Evolutionary conservation across 169 alveolate species (phyloP), one percentile per base, ranked within the genome.

Genomic region (Eimeria maxima): DNA sequence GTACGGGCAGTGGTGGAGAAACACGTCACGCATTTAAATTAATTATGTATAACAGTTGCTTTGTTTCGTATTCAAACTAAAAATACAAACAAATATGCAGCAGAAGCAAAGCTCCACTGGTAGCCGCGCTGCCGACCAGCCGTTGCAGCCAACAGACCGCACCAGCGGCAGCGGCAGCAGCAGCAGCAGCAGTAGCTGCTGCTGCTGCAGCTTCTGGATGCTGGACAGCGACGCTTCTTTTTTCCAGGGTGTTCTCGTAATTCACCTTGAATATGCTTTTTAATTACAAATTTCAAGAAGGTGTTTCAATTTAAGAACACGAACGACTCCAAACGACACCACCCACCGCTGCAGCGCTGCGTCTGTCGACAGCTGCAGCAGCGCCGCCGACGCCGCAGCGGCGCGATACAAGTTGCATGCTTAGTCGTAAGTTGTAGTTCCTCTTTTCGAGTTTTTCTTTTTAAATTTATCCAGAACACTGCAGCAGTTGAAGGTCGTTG

Each of bases 81-180:
- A 60, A 60, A 60, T 5, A 7, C 63, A 53, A 60, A 60, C n/a
- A 60, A 60, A 60, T 18, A 16, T 60, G 69, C 69, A 16, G 69
- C 69, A 16, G 69, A 18, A 60, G 69, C 18, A 60, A 5, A 60
- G 69, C 69, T 11, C 69, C 69, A 60, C 27, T 60, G 69, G 69
- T 60, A 60, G 69, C 69, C 27, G 69, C 69, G 69, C 69, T 2
- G 69, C 69, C 69, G 69, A 60, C 69, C 69, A 18, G 69, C 69
- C 69, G 69, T 60, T 60, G 69, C 27, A 60, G 69, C 69, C 63
- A 60, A 60, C 69, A 60, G 69, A 60, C 69, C 69, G 69, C 69
- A 60, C 69, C 69, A 60, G 69, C 69, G 69, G 67, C 67, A 57
- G 67, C 67, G 16, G 69, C 69, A 60, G 69, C 69, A 60, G 69